Conservation (phyloP, 352 stramenopile genomes). For the Globisporangium iwayamae region DNA sequence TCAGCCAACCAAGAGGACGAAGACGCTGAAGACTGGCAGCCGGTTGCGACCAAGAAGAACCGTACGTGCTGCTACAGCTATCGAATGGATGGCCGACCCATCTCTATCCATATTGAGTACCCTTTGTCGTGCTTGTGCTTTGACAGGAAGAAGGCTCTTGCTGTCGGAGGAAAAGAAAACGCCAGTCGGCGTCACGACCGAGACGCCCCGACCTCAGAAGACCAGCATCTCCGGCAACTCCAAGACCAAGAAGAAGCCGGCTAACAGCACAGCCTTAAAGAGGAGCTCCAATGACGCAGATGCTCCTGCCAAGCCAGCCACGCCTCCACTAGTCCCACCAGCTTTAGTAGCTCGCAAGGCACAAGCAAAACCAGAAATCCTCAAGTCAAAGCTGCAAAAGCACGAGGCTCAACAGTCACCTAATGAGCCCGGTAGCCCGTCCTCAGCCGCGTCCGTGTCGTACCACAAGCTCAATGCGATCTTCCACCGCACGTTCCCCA, state of each 20-base stretch:
- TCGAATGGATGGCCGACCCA: neutral
- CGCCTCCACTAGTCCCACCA: neutral
- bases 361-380: too few species aligned
- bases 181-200: neutral
- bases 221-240: too few species aligned
- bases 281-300: neutral
- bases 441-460: constrained; percentile 17
- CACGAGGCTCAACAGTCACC: neutral
- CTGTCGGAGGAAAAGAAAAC: constrained; percentile 1
- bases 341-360: neutral
- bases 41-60: constrained; percentile 24
- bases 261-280: neutral
- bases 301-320: neutral
- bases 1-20: neutral
- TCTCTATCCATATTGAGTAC: neutral
- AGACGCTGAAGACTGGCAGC: constrained; percentile 18
- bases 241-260: neutral
- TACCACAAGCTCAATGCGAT: constrained; percentile 51
- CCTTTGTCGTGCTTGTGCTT: neutral
- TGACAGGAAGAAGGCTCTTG: constrained; percentile 6
- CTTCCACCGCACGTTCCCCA: constrained; percentile 65
- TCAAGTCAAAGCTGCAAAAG: neutral
- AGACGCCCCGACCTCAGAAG: neutral
- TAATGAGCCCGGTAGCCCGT: neutral
- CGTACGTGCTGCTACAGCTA: constrained; percentile 12